A percentile compares a stretch with the other conserved stretches of the same genome.
These are phyloP conservation scores for Paraurostyla sp. DNA, from an alignment of 73 alveolate species.

Conservation along the genomic window DNA sequence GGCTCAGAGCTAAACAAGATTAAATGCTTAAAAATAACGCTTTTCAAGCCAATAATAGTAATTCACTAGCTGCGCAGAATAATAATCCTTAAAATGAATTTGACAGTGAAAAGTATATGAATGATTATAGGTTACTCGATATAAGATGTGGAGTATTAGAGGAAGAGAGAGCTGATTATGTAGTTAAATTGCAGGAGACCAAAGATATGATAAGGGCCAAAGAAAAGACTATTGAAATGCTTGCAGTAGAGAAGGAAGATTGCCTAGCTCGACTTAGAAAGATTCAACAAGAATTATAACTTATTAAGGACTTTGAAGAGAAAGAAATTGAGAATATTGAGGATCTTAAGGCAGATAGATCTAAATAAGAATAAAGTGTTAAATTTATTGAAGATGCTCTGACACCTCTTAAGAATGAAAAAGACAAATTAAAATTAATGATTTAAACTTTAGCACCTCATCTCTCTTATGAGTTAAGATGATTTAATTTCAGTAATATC, in stretches of 20 bases:
- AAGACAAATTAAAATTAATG: conserved; percentile 12
- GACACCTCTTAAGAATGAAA: conserved; percentile 28
- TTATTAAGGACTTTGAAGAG: conserved; percentile 62
- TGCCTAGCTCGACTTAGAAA: conserved; percentile 66
- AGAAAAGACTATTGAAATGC: neutral
- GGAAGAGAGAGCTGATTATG: conserved; percentile 59
- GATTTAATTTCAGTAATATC: neutral
- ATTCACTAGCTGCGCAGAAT: neutral
- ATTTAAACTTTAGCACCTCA: conserved; percentile 47
- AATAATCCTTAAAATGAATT: neutral
- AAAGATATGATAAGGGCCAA: conserved; percentile 11
- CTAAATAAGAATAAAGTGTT: conserved; percentile 28
- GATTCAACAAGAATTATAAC: conserved; percentile 59
- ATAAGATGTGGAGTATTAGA: conserved; percentile 64
- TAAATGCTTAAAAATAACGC: conserved; percentile 57
- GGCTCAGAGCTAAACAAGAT: conserved; percentile 35
- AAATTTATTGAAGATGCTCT: conserved; percentile 53
- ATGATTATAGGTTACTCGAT: conserved; percentile 33
- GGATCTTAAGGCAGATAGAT: conserved; percentile 4
- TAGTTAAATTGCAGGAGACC: neutral
- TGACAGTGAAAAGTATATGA: conserved; percentile 21
- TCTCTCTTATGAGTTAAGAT: neutral
- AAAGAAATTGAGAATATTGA: conserved; percentile 24
- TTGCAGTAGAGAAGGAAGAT: conserved; percentile 60
- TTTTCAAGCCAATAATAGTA: too few relatives aligned